These are phyloP conservation scores for Ophioceras dolichostomum DNA, from an alignment of 2,329 filamentous ascomycete genomes.

Conservation along the genomic window DNA sequence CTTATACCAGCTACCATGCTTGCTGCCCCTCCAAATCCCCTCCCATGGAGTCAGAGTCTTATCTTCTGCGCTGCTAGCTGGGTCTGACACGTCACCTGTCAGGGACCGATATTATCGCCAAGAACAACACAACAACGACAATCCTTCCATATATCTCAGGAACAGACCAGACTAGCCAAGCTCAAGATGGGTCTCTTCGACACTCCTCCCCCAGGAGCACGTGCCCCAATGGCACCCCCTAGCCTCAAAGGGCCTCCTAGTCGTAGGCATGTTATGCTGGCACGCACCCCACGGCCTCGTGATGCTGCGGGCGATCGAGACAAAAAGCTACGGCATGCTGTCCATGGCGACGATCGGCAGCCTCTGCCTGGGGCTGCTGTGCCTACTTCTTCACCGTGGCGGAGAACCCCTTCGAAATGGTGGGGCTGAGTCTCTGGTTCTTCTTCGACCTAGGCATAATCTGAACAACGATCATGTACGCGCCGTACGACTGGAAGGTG, in stretches of 20 bases:
- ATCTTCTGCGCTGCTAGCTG: too few species aligned
- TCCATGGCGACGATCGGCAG: slow-evolving; percentile 35
- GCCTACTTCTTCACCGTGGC: slow-evolving; percentile 33
- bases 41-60: too few species aligned
- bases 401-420: slow-evolving; percentile 27
- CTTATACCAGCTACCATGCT: too few species aligned
- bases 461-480: slow-evolving; percentile 29
- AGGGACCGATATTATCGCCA: too few species aligned
- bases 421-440: slow-evolving; percentile 35
- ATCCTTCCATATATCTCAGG: too few species aligned
- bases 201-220: slow-evolving; percentile 18
- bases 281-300: slow-evolving; percentile 32
- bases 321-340: slow-evolving; percentile 35
- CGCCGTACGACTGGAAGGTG: slow-evolving; percentile 22
- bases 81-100: too few species aligned
- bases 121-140: too few species aligned
- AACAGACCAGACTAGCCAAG: too few species aligned
- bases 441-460: slow-evolving; percentile 35
- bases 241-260: slow-evolving; percentile 19
- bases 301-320: slow-evolving; percentile 27
- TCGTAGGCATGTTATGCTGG: slow-evolving; percentile 25
- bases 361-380: slow-evolving; percentile 39
- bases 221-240: slow-evolving; percentile 23
- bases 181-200: slow-evolving; percentile 12
- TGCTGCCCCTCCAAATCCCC: too few species aligned